Conservation (phyloP, 2,329 filamentous ascomycete species). For the Pezicula rhizophila region DNA sequence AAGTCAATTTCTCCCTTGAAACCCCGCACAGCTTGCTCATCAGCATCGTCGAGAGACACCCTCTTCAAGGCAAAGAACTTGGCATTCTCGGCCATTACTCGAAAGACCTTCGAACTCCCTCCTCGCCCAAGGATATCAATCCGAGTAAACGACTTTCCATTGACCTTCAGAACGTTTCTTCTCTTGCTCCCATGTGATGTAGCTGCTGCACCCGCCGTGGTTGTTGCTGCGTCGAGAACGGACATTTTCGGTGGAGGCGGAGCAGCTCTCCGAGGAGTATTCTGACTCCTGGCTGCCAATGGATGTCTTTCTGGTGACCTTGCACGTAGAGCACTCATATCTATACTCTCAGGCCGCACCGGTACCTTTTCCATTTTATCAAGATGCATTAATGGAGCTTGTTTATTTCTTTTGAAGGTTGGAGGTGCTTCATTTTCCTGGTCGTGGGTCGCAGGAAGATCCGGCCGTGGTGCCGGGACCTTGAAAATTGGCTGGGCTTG, state of each 20-base stretch:
- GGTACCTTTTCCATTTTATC: slow-evolving; percentile 41
- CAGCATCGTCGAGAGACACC: slow-evolving; percentile 84
- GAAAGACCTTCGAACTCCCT: slow-evolving; percentile 90
- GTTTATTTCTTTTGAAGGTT: slow-evolving; percentile 51
- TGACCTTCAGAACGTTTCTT: slow-evolving; percentile 78
- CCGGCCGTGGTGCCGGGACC: slow-evolving; percentile 47
- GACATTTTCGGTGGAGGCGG: slow-evolving; percentile 93
- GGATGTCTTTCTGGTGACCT: slow-evolving; percentile 51
- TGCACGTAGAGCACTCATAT: slow-evolving; percentile 31
- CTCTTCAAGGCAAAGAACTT: slow-evolving; percentile 92
- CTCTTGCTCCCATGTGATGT: slow-evolving; percentile 64
- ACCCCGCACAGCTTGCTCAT: slow-evolving; percentile 75
- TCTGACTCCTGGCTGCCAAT: slow-evolving; percentile 47
- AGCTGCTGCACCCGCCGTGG: slow-evolving; percentile 72
- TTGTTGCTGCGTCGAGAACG: slow-evolving; percentile 84
- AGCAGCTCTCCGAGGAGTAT: slow-evolving; percentile 72
- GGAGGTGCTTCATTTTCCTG: slow-evolving; percentile 80
- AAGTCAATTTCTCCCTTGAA: slow-evolving; percentile 96
- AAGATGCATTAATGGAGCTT: slow-evolving; percentile 17
- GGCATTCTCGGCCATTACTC: slow-evolving; percentile 94
- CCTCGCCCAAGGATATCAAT: slow-evolving; percentile 88
- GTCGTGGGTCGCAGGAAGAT: slow-evolving; percentile 60
- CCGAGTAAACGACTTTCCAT: slow-evolving; percentile 84
- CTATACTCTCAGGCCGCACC: slow-evolving; percentile 42
- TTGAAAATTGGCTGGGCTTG: slow-evolving; percentile 50